Percentiles rank a stretch among this genome's conserved stretches.
These are phyloP conservation scores for Exutisphaerella laricina DNA, from an alignment of 2,329 filamentous ascomycete genomes.

Conservation along the genomic window DNA sequence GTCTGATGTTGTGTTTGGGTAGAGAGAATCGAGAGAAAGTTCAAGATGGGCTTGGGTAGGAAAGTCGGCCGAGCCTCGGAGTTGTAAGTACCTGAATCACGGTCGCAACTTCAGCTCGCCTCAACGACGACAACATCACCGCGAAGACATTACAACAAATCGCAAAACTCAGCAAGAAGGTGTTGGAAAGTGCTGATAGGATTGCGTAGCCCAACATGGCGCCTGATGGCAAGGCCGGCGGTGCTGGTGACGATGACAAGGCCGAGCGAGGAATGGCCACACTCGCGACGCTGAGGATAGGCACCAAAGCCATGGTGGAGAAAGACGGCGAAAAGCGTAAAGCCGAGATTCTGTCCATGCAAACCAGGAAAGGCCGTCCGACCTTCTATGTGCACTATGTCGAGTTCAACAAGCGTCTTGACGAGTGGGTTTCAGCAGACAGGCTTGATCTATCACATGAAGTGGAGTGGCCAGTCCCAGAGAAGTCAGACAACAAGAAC, in stretches of 20 bases:
- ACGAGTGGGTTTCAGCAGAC: conserved; percentile 80
- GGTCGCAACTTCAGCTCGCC: conserved; percentile 16
- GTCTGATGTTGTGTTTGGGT: not conserved
- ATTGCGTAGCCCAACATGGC: conserved; percentile 52
- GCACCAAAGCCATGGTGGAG: conserved; percentile 62
- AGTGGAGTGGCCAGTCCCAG: conserved; percentile 92
- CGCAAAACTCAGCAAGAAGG: no score
- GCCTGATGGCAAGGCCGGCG: conserved; percentile 34
- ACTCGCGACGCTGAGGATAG: conserved; percentile 71
- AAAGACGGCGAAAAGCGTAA: conserved; percentile 81
- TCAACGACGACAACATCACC: conserved; percentile 11
- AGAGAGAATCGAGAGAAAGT: not conserved
- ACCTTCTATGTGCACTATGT: conserved; percentile 97
- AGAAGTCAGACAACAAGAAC: conserved; percentile 82
- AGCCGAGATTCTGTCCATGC: conserved; percentile 94
- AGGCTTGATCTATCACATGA: conserved; percentile 83
- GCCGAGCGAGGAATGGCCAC: conserved; percentile 77
- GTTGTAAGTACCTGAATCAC: conserved; percentile 2
- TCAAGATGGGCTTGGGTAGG: not conserved
- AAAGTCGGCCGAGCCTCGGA: conserved; percentile 1
- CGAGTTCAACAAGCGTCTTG: conserved; percentile 88
- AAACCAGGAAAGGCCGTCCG: conserved; percentile 78
- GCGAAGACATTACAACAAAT: conserved; percentile 11
- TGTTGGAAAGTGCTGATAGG: no score
- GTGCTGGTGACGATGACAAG: conserved; percentile 36